phyloP scores from a whole-genome alignment of 2,329 filamentous ascomycete species.

The Sporothrix euskadiensis region DNA sequence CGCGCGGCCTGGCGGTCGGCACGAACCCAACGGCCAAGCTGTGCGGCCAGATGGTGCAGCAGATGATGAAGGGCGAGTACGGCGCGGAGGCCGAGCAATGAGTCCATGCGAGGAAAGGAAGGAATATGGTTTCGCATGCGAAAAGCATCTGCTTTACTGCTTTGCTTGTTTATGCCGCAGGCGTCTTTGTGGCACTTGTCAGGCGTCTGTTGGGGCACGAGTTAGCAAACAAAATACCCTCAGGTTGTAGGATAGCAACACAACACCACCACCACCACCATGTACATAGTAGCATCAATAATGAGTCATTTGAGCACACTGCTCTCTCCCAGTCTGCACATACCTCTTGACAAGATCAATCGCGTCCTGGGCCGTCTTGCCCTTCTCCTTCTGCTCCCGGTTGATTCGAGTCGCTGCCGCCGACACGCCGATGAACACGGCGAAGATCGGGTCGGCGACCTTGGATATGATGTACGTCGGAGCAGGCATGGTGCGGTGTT shows the following conservation, averaged over 20 bases:
- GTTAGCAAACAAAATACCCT: constrained; percentile 12
- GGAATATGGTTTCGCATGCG: background rate
- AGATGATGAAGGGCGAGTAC: constrained; percentile 70
- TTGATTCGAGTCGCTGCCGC: constrained; percentile 60
- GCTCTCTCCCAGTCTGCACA: constrained; percentile 27
- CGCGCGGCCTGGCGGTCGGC: constrained; percentile 63
- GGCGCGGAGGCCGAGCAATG: constrained; percentile 43
- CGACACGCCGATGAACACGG: constrained; percentile 56
- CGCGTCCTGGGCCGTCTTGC: constrained; percentile 53
- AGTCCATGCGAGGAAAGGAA: background rate
- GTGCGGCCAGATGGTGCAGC: constrained; percentile 67
- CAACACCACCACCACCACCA: background rate
- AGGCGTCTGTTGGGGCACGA: constrained; percentile 24
- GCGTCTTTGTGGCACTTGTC: constrained; percentile 9
- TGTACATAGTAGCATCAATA: constrained; percentile 7
- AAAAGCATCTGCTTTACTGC: background rate
- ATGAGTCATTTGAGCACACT: background rate
- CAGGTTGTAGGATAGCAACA: background rate
- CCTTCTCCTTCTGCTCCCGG: constrained; percentile 61
- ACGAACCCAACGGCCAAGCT: constrained; percentile 69
- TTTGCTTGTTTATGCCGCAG: constrained; percentile 2
- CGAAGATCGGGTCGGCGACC: constrained; percentile 60
- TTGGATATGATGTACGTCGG: constrained; percentile 63
- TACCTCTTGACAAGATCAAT: constrained; percentile 51
- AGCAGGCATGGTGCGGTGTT: constrained; percentile 47